These are phyloP conservation scores for Dictyostelium purpureum DNA, from an alignment of 78 protist genomes.

Conservation along the genomic window DNA sequence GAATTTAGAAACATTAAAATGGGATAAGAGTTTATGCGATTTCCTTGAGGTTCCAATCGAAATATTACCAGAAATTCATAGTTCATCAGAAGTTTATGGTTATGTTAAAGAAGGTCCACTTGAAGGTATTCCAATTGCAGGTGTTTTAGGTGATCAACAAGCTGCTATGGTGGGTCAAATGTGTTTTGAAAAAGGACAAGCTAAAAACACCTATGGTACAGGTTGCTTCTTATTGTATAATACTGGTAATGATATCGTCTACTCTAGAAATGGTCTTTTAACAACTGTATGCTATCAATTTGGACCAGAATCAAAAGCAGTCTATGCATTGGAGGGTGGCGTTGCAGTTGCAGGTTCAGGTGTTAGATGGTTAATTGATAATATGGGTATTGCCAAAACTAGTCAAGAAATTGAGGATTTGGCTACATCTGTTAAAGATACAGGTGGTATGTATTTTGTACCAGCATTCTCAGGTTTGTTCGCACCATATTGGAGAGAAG, in stretches of 20 bases:
- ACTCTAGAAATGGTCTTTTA: slow-evolving; percentile 93
- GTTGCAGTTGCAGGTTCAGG: slow-evolving; percentile 94
- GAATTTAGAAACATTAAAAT: slow-evolving; percentile 89
- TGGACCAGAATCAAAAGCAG: slow-evolving; percentile 32
- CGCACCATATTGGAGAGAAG: slow-evolving; percentile 93
- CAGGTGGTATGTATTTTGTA: slow-evolving; percentile 90
- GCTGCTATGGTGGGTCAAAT: slow-evolving; percentile 97
- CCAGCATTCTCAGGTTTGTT: slow-evolving; percentile 94
- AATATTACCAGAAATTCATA: slow-evolving; percentile 70
- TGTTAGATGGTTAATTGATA: slow-evolving; percentile 91
- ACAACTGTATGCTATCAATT: slow-evolving; percentile 96
- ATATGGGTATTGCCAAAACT: slow-evolving; percentile 57
- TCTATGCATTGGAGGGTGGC: slow-evolving; percentile 87
- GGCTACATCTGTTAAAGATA: slow-evolving; percentile 75
- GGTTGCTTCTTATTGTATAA: slow-evolving; percentile 97
- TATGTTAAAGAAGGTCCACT: slow-evolving; percentile 2
- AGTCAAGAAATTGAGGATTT: slow-evolving; percentile 75
- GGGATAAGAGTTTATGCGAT: slow-evolving; percentile 90
- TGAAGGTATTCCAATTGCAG: slow-evolving; percentile 62
- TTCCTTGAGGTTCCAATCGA: slow-evolving; percentile 73
- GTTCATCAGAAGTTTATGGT: slow-evolving; percentile 85
- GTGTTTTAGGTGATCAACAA: slow-evolving; percentile 98
- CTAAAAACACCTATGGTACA: slow-evolving; percentile 98
- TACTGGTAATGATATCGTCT: slow-evolving; percentile 88
- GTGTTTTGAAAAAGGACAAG: slow-evolving; percentile 90